A percentile compares a stretch with the other conserved stretches of the same genome.
These are phyloP conservation scores for Eimeria maxima DNA, from an alignment of 169 alveolate species.

Conservation along the genomic window DNA sequence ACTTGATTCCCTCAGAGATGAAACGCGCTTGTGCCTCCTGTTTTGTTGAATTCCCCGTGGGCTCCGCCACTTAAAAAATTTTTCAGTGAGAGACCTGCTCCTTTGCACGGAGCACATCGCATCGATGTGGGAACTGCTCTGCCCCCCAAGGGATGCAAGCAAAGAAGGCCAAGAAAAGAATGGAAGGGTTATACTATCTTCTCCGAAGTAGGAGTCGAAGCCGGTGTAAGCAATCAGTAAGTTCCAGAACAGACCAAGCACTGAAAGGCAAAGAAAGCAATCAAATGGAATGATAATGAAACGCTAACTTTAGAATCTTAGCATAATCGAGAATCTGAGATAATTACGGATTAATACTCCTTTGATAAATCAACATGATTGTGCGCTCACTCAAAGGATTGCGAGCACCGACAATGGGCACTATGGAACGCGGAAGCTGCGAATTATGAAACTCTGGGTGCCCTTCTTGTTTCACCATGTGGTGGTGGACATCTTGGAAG, in stretches of 20 bases:
- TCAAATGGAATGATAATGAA: neutral
- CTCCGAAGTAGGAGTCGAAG: slow-evolving; percentile 47
- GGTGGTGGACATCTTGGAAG: slow-evolving; percentile 25
- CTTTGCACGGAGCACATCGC: slow-evolving; percentile 67
- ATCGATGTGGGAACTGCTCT: slow-evolving; percentile 57
- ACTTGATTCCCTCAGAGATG: slow-evolving; percentile 27
- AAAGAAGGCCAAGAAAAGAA: slow-evolving; percentile 60
- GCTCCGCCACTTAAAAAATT: neutral
- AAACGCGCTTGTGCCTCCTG: neutral
- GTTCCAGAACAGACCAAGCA: slow-evolving; percentile 71
- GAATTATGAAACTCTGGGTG: neutral
- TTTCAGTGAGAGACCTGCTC: slow-evolving; percentile 31
- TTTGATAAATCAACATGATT: neutral
- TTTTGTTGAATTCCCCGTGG: neutral
- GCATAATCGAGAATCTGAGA: neutral
- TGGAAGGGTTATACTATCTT: neutral
- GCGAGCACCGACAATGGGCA: slow-evolving; percentile 56
- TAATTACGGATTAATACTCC: neutral
- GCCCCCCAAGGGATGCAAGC: slow-evolving; percentile 40
- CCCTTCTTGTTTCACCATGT: neutral
- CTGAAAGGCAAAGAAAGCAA: neutral
- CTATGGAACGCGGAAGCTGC: slow-evolving; percentile 53
- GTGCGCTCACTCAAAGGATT: slow-evolving; percentile 48
- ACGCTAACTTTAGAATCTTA: neutral
- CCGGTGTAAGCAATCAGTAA: slow-evolving; percentile 61